phyloP scores from a whole-genome alignment of 2,329 filamentous ascomycete genomes.

The Clarireedia sp. region DNA sequence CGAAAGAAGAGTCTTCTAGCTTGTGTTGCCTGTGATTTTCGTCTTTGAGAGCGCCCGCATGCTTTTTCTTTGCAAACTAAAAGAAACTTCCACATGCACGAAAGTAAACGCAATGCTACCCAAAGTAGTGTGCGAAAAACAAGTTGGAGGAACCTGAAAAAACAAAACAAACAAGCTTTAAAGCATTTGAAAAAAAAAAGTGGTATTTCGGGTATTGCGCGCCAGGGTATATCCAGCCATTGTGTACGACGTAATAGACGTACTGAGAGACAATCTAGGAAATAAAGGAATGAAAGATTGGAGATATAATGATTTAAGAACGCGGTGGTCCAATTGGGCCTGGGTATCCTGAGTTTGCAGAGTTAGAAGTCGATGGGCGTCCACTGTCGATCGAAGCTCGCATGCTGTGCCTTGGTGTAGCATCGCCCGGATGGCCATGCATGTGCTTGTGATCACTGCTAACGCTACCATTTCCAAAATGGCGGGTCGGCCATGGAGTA shows the following conservation, averaged over 20 bases:
- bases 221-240: conserved; percentile 31
- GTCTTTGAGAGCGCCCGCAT: conserved; percentile 12
- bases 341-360: conserved; percentile 92
- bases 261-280: conserved; percentile 22
- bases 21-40: conserved; percentile 18
- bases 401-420: conserved; percentile 74
- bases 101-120: conserved; percentile 1
- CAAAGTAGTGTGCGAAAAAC: conserved; percentile 6
- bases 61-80: conserved; percentile 17
- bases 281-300: conserved; percentile 20
- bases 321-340: conserved; percentile 84
- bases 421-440: conserved; percentile 63
- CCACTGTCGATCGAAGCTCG: conserved; percentile 85
- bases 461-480: conserved; percentile 56
- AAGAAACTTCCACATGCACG: conserved; percentile 9
- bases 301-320: conserved; percentile 36
- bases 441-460: conserved; percentile 53
- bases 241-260: conserved; percentile 19
- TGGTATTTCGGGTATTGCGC: conserved; percentile 30
- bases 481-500: conserved; percentile 52
- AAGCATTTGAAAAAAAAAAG: conserved; percentile 24
- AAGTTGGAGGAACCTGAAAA: conserved; percentile 9
- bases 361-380: conserved; percentile 89
- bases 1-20: conserved; percentile 20
- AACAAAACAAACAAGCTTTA: conserved; percentile 17